Conservation (phyloP, 139 green algal genomes). For the Edaphochlamys debaryana region DNA sequence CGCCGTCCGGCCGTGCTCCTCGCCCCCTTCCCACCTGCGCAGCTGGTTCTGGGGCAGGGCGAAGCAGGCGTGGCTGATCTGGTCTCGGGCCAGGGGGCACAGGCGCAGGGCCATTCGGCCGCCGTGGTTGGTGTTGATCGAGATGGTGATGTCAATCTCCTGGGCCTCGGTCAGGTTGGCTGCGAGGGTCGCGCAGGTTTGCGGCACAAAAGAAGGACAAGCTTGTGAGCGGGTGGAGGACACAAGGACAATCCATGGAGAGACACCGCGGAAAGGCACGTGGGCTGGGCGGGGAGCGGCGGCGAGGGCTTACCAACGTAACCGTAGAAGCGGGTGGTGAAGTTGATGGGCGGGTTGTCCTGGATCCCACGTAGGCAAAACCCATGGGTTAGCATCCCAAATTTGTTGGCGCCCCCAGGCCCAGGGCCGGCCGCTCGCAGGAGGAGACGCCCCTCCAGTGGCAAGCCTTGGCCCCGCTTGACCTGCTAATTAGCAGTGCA, state of each 20-base stretch:
- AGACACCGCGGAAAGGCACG: too few relatives aligned
- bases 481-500: too few relatives aligned
- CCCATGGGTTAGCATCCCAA: too few relatives aligned
- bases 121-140: constrained; percentile 26
- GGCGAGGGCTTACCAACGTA: neutral
- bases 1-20: too few relatives aligned
- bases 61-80: constrained; percentile 25
- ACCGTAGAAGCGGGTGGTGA: neutral
- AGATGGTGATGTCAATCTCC: neutral
- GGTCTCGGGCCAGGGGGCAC: constrained; percentile 9
- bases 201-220: neutral
- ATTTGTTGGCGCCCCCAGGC: too few relatives aligned
- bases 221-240: neutral
- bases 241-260: too few relatives aligned
- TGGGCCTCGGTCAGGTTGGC: constrained; percentile 1
- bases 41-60: constrained; percentile 1
- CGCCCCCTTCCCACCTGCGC: neutral
- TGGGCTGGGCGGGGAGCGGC: neutral
- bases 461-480: too few relatives aligned
- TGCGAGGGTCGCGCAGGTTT: neutral
- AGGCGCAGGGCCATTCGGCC: constrained; percentile 27
- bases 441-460: too few relatives aligned
- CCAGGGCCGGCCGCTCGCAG: too few relatives aligned
- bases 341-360: neutral
- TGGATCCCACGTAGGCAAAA: too few relatives aligned